These are phyloP conservation scores for Ciborinia camelliae DNA, from an alignment of 2,329 filamentous ascomycete genomes.

Conservation along the genomic window DNA sequence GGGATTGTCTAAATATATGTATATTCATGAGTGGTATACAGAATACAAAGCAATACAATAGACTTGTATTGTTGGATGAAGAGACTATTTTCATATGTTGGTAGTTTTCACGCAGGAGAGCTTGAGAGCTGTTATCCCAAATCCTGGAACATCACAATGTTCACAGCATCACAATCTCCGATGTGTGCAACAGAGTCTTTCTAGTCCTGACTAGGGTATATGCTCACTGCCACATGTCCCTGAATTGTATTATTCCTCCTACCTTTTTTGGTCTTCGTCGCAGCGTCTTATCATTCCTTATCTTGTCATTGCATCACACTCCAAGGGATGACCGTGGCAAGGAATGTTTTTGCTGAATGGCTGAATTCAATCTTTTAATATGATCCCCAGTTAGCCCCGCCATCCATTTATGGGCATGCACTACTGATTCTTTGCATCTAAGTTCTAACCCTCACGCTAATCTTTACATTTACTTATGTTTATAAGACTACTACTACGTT, in stretches of 20 bases:
- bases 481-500: too few species aligned
- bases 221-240: background rate
- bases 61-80: background rate
- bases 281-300: background rate
- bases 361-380: background rate
- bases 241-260: background rate
- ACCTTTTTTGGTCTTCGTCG: background rate
- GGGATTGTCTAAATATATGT: too few species aligned
- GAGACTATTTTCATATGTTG: background rate
- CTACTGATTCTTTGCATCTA: too few species aligned
- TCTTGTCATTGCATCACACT: background rate
- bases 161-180: background rate
- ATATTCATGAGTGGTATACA: background rate
- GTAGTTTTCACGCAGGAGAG: background rate
- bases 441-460: too few species aligned
- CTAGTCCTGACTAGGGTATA: background rate
- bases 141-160: background rate
- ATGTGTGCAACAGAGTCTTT: background rate
- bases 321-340: background rate
- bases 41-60: too few species aligned
- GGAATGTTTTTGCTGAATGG: background rate
- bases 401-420: too few species aligned
- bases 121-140: background rate
- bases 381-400: background rate
- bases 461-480: too few species aligned